Base-by-base conservation (phyloP, 208 protist genomes). In the Trypanosoma mega region DNA sequence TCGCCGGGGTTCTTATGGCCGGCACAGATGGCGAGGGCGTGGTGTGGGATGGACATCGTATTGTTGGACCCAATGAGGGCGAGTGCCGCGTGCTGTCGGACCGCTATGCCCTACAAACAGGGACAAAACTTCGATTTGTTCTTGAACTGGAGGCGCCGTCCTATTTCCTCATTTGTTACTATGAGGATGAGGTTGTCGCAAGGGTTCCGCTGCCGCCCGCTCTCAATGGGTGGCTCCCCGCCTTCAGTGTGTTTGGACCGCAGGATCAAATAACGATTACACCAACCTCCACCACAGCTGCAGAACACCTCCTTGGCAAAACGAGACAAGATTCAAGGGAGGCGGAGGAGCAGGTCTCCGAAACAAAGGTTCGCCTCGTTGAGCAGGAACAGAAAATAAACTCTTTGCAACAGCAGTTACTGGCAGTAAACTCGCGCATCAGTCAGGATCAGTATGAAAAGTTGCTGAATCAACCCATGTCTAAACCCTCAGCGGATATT, bases 31-130 rank as follows among this genome's bases (percentile, higher is more conserved):
- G 70, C 20, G 63, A 68, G 46, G 70, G 70, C 1, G 64, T 76
- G 24, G 70, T 76, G 30, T 76, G 70, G 62, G 70, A 76, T 56
- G 70, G 70, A 2, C 55, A 56, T 9, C 63, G 63, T n/a, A 67
- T 76, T 47, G 56, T 76, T 14, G 70, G 70, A 0, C 70, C 70
- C 1, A 53, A 46, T 46, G 63, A 64, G 31, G 70, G 63, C 1
- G 60, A 76, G 45, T 63, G 53, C 23, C 63, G 55, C 6, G 18
- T 31, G 21, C 30, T 64, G 23, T 43, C 65, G 14, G 60, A 68
- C 1, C 20, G 47, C 21, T 73, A 54, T 21, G 24, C 24, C 14
- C 41, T 58, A 1, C 60, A 61, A 11, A 41, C 49, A 5, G 67
- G 67, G 14, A 57, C 59, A 3, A 66, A 41, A 4, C 51, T 73